These are phyloP conservation scores for Dryas drummondii DNA, from an alignment of 306 rosid species.

Conservation along the genomic window DNA sequence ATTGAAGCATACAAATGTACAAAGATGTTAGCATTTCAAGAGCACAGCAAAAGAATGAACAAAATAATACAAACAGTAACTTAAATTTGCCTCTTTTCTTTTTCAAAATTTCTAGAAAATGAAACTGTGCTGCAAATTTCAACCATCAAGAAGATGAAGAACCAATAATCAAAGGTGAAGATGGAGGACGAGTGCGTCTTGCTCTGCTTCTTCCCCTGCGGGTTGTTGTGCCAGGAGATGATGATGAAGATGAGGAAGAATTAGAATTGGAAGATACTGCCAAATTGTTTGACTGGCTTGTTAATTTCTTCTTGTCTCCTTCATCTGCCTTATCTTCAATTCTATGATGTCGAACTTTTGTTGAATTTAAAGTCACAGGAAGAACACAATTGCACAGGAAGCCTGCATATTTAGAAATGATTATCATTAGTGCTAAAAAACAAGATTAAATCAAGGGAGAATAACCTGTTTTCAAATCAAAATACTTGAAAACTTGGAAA, in stretches of 20 bases:
- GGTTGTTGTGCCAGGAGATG: constrained; percentile 42
- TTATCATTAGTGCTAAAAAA: background rate
- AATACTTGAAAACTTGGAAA: background rate
- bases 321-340: constrained; percentile 62
- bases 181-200: constrained; percentile 68
- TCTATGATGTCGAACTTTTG: constrained; percentile 72
- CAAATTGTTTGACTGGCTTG: constrained; percentile 35
- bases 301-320: constrained; percentile 55
- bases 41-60: constrained; percentile 12
- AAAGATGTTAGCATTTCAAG: constrained; percentile 8
- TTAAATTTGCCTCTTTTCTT: constrained; percentile 4
- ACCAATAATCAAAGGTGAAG: constrained; percentile 62
- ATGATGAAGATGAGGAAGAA: constrained; percentile 43
- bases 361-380: constrained; percentile 69
- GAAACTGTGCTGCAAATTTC: background rate
- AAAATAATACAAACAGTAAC: constrained; percentile 6
- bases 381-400: constrained; percentile 87
- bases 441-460: background rate
- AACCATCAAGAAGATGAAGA: constrained; percentile 50
- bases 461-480: background rate
- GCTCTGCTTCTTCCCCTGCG: constrained; percentile 86
- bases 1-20: constrained; percentile 19
- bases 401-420: constrained; percentile 43
- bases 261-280: constrained; percentile 39
- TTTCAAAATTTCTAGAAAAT: background rate